These are phyloP conservation scores for Ocimum tenuiflorum DNA, from an alignment of 257 asterid genomes.

Conservation along the genomic window DNA sequence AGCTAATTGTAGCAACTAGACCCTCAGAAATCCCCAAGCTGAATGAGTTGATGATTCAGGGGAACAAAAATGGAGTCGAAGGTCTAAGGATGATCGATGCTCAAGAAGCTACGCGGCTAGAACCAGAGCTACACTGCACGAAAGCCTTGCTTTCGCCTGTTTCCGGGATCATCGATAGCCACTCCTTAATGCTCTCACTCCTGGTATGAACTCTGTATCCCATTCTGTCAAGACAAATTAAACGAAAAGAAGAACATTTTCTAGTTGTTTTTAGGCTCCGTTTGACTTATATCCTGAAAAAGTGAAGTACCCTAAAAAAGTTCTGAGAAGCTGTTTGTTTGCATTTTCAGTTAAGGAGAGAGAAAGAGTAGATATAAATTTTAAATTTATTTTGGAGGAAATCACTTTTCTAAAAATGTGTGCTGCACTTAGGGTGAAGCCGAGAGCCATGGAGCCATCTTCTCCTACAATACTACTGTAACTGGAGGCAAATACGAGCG, in stretches of 20 bases:
- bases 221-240: background rate
- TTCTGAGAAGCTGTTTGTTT: too few relatives aligned
- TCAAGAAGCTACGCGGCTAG: slow-evolving; percentile 50
- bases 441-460: slow-evolving; percentile 59
- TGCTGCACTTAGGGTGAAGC: slow-evolving; percentile 88
- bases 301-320: too few relatives aligned
- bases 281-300: too few relatives aligned
- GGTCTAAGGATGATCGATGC: slow-evolving; percentile 56
- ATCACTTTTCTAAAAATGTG: too few relatives aligned
- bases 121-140: slow-evolving; percentile 62
- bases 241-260: background rate
- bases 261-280: slow-evolving; percentile 27
- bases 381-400: too few relatives aligned
- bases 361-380: too few relatives aligned
- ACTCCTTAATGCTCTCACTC: slow-evolving; percentile 65
- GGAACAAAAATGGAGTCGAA: slow-evolving; percentile 63
- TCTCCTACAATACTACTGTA: slow-evolving; percentile 61
- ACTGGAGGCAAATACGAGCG: slow-evolving; percentile 55
- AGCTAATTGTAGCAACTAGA: slow-evolving; percentile 85
- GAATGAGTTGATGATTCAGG: slow-evolving; percentile 44
- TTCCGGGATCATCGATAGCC: slow-evolving; percentile 71
- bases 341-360: too few relatives aligned
- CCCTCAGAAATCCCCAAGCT: slow-evolving; percentile 60
- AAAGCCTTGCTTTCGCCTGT: slow-evolving; percentile 67
- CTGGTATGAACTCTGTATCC: slow-evolving; percentile 38